phyloP scores from a whole-genome alignment of 352 stramenopile genomes.

The Phytophthora europaea region DNA sequence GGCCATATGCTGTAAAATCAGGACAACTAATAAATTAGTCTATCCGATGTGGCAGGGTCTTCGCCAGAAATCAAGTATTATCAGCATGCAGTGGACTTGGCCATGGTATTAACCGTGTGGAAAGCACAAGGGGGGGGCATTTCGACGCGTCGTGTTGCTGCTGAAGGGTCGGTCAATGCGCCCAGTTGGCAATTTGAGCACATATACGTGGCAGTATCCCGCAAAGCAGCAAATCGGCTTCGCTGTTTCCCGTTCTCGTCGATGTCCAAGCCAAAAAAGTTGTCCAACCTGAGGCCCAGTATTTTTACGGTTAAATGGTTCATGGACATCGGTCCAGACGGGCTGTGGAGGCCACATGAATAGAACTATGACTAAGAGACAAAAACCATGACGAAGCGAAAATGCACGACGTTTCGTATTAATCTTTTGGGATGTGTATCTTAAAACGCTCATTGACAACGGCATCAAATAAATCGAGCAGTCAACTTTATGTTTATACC shows the following conservation, averaged over 20 bases:
- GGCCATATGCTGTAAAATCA: not conserved
- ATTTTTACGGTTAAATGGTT: conserved; percentile 11
- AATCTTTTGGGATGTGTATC: too few relatives aligned
- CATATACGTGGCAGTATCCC: conserved; percentile 3
- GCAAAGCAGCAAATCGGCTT: too few relatives aligned
- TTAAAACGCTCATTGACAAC: too few relatives aligned
- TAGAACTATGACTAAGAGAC: too few relatives aligned
- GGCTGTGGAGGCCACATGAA: too few relatives aligned
- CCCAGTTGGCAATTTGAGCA: conserved; percentile 3
- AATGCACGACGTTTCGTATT: too few relatives aligned
- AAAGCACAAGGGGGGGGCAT: conserved; percentile 7
- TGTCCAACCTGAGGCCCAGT: not conserved
- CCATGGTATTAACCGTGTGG: not conserved
- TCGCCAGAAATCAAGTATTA: not conserved
- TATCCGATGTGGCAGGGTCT: too few relatives aligned
- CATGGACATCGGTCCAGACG: not conserved
- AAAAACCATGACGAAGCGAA: too few relatives aligned
- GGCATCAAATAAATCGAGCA: too few relatives aligned
- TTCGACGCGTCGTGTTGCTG: not conserved
- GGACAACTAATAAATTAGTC: not conserved
- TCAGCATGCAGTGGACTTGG: conserved; percentile 3
- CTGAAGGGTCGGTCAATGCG: not conserved
- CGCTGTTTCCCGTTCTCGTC: not conserved
- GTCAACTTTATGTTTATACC: too few relatives aligned
- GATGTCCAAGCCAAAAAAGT: not conserved